Conservation (phyloP, 768 basidiomycete species). For the Amanita fuliginea region DNA sequence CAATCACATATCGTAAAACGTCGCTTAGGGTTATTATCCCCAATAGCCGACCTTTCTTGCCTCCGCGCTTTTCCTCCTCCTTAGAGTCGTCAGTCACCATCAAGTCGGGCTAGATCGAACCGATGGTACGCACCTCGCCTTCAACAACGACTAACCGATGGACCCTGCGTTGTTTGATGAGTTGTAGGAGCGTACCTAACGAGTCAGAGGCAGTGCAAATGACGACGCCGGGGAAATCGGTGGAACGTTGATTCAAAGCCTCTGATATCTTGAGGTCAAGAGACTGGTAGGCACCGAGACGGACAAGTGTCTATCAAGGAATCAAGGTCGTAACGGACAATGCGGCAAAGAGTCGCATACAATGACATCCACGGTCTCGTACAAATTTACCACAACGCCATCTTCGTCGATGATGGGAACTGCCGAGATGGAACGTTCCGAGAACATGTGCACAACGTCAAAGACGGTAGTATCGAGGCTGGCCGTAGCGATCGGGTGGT, state of each 20-base stretch:
- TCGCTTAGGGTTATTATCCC: slow-evolving; percentile 87
- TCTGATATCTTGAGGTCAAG: slow-evolving; percentile 89
- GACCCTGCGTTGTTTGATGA: slow-evolving; percentile 88
- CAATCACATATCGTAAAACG: slow-evolving; percentile 76
- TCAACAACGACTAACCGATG: slow-evolving; percentile 95
- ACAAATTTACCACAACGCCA: slow-evolving; percentile 90
- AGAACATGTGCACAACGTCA: slow-evolving; percentile 98
- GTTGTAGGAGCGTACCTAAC: slow-evolving; percentile 77
- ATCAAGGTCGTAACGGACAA: neutral
- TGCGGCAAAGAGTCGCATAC: slow-evolving; percentile 37
- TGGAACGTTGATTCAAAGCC: slow-evolving; percentile 83
- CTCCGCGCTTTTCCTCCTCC: slow-evolving; percentile 75
- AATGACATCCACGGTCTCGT: slow-evolving; percentile 98
- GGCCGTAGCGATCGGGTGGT: slow-evolving; percentile 86
- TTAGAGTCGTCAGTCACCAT: slow-evolving; percentile 15
- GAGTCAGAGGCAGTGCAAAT: slow-evolving; percentile 92
- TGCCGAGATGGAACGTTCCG: slow-evolving; percentile 88
- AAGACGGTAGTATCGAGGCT: slow-evolving; percentile 88
- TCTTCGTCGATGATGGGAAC: slow-evolving; percentile 93
- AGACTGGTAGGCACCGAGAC: slow-evolving; percentile 90
- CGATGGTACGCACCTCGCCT: slow-evolving; percentile 51
- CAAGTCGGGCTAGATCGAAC: neutral
- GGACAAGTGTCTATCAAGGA: slow-evolving; percentile 74
- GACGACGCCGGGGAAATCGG: slow-evolving; percentile 95
- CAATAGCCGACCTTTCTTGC: slow-evolving; percentile 72